These are phyloP conservation scores for Candida tammaniensis DNA, from an alignment of 805 yeast species.

Conservation along the genomic window DNA sequence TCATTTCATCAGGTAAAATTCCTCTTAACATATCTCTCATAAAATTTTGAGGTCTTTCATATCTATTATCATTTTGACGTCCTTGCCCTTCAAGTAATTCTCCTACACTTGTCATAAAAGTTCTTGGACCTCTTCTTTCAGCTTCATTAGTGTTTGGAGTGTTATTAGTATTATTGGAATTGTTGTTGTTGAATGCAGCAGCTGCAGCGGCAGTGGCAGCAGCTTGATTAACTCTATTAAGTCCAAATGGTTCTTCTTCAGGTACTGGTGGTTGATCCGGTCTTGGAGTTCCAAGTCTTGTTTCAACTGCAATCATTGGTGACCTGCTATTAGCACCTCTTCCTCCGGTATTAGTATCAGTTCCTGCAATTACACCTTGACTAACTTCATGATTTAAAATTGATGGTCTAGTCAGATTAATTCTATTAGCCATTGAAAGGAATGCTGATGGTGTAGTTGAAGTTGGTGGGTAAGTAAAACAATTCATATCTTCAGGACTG, in stretches of 20 bases:
- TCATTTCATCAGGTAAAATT: conserved; percentile 12
- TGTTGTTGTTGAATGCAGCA: conserved; percentile 4
- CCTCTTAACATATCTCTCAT: conserved; percentile 15
- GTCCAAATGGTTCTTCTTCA: conserved; percentile 1
- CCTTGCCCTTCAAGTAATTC: conserved; percentile 4
- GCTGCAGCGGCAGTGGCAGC: conserved; percentile 7
- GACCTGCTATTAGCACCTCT: conserved; percentile 4
- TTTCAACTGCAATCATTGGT: conserved; percentile 7
- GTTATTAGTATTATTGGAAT: not conserved
- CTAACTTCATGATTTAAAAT: conserved; percentile 36
- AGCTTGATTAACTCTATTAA: conserved; percentile 1
- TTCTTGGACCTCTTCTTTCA: not conserved
- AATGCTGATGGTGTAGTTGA: conserved; percentile 19
- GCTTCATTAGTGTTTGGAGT: not conserved
- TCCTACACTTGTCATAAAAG: conserved; percentile 2
- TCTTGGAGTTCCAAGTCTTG: conserved; percentile 3
- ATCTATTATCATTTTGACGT: conserved; percentile 25
- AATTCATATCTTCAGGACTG: conserved; percentile 23
- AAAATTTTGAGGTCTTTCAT: not conserved
- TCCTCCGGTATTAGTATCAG: conserved; percentile 3
- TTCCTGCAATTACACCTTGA: conserved; percentile 31
- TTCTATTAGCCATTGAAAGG: conserved; percentile 26
- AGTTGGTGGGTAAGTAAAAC: conserved; percentile 26
- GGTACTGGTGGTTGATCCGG: not conserved
- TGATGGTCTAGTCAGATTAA: conserved; percentile 31